Evolutionary conservation across 768 basidiomycete species (phyloP), one percentile per base, ranked within the genome.

Genomic region (Podaxis mareebaensis): DNA sequence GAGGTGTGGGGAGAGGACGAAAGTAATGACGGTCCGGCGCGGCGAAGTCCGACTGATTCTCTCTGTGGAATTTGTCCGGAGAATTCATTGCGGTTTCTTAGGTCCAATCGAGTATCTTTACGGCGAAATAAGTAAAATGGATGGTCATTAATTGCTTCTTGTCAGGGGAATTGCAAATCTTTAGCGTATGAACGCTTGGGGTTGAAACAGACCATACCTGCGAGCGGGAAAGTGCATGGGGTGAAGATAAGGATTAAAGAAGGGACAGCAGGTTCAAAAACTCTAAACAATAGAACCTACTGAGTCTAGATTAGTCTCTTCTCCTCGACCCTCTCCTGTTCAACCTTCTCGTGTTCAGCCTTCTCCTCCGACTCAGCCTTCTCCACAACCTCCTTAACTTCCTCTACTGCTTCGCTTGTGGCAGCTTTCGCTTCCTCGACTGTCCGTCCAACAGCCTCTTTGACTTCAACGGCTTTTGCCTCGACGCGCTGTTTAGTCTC

Each of bases 401-500:
- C 68, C 22, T 66, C 66, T 1, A 63, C 53, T 55, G 64, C 58
- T 66, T 67, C 57, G 54, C 61, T 61, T 1, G 61, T 53, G 46
- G 51, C 56, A 8, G 55, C 38, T 26, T 58, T 65, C 36, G 53
- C 57, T 39, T 61, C 64, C 13, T 65, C 53, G 15, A 59, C 42
- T 22, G 48, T 63, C 65, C 68, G 67, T 59, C 76, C 77, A 17
- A 75, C 69, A 52, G 68, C 66, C 33, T 71, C 68, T 36, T 70
- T 72, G 20, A 65, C 66, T 28, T 71, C 74, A 15, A 65, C 58
- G 24, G 66, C 72, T 44, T 66, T 72, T 11, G 17, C 64, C 64
- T 73, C 71, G 8, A 67, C 68, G 20, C 40, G 56, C 30, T 67
- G 53, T 26, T 67, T 65, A 22, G 52, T 63, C 8, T 67, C 61